phyloP scores from a whole-genome alignment of 2,329 filamentous ascomycete species.

The Teratosphaeria nubilosa region DNA sequence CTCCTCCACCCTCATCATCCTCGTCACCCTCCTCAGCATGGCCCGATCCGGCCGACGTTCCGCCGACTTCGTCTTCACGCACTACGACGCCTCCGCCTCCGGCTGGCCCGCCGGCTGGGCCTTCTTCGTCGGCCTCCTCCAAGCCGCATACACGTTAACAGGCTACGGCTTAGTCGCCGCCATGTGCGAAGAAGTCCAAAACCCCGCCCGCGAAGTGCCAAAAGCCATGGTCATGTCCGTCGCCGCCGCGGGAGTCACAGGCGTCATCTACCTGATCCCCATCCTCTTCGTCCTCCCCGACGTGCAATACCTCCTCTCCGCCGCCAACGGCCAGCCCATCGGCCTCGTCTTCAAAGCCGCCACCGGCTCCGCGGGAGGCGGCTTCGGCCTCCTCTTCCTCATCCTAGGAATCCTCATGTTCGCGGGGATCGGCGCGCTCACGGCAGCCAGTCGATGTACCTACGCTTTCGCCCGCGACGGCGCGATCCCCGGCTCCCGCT shows the following conservation, averaged over 20 bases:
- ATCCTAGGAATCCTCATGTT: slow-evolving; percentile 70
- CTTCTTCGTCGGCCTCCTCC: slow-evolving; percentile 61
- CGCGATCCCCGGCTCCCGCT: slow-evolving; percentile 44
- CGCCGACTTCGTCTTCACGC: slow-evolving; percentile 55
- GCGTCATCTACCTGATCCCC: slow-evolving; percentile 59
- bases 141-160: slow-evolving; percentile 52
- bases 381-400: slow-evolving; percentile 65
- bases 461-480: slow-evolving; percentile 60
- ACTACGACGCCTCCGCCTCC: slow-evolving; percentile 56
- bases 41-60: slow-evolving; percentile 43
- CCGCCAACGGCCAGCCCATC: slow-evolving; percentile 65
- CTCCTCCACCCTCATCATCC: slow-evolving; percentile 56
- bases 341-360: slow-evolving; percentile 65
- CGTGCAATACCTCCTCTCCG: slow-evolving; percentile 51
- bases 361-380: slow-evolving; percentile 59
- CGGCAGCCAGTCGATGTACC: slow-evolving; percentile 60
- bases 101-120: slow-evolving; percentile 62
- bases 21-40: slow-evolving; percentile 55
- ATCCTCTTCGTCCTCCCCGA: slow-evolving; percentile 67
- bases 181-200: slow-evolving; percentile 65
- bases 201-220: slow-evolving; percentile 57
- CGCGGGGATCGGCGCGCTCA: slow-evolving; percentile 64
- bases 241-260: slow-evolving; percentile 55
- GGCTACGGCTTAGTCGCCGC: slow-evolving; percentile 52
- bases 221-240: slow-evolving; percentile 62